These are phyloP conservation scores for Pseudofabraea citricarpa DNA, from an alignment of 2,329 filamentous ascomycete genomes.

Conservation along the genomic window DNA sequence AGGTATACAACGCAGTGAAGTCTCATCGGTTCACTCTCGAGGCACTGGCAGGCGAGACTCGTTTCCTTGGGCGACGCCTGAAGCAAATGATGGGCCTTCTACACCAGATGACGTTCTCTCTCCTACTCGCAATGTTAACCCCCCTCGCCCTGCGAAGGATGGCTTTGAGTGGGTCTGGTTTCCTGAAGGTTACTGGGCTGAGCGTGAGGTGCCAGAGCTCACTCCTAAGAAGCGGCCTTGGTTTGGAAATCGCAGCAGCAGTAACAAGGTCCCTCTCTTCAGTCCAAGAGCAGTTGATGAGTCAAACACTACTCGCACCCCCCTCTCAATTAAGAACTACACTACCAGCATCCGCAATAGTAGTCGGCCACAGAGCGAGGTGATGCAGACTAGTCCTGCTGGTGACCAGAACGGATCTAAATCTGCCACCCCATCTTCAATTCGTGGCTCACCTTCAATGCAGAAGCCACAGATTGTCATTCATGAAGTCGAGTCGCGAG, in stretches of 20 bases:
- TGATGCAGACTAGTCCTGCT: not conserved
- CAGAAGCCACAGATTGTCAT: not conserved
- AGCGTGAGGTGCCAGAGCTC: constrained; percentile 36
- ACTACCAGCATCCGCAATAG: not conserved
- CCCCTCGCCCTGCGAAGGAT: constrained; percentile 48
- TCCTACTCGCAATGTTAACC: constrained; percentile 31
- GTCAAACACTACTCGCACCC: not conserved
- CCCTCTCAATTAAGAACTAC: not conserved
- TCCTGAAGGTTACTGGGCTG: constrained; percentile 59
- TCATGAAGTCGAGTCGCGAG: not conserved
- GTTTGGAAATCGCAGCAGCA: constrained; percentile 8
- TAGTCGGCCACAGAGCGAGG: not conserved
- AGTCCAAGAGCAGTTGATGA: not conserved
- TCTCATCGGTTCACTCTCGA: not conserved
- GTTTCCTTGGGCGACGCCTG: not conserved
- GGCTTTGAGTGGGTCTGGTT: constrained; percentile 61
- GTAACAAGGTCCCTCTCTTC: not conserved
- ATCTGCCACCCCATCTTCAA: not conserved
- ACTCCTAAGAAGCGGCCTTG: constrained; percentile 12
- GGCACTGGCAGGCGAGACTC: not conserved
- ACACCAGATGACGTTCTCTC: not conserved
- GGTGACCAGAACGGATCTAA: not conserved
- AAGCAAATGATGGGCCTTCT: not conserved
- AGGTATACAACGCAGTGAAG: too few species aligned
- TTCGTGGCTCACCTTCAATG: not conserved